Conservation (phyloP, 2,329 filamentous ascomycete species). For the Aspergillus eucalypticola region DNA sequence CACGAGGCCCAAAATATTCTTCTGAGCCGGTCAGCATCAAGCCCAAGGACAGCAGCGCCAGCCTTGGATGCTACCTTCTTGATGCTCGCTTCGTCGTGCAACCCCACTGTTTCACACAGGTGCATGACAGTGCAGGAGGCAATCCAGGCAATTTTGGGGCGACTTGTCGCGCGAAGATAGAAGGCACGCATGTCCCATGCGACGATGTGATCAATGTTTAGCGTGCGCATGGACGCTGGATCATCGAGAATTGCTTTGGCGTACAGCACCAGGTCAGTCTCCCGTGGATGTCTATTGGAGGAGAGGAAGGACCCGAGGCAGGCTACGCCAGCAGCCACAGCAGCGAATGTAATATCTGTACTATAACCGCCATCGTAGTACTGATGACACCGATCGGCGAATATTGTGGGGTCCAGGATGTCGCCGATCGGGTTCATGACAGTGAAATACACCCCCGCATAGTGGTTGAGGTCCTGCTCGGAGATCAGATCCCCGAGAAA, state of each 20-base stretch:
- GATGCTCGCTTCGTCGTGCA: constrained; percentile 33
- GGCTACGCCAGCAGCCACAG: constrained; percentile 32
- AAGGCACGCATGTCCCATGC: constrained; percentile 33
- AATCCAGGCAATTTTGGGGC: constrained; percentile 34
- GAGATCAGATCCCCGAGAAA: constrained; percentile 28
- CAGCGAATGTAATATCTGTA: constrained; percentile 27
- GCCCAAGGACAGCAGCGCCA: constrained; percentile 22
- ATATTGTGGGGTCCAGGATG: constrained; percentile 26
- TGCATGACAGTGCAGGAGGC: constrained; percentile 35
- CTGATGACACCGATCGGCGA: constrained; percentile 29
- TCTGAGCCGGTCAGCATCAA: constrained; percentile 34
- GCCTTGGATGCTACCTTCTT: constrained; percentile 28
- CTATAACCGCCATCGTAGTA: constrained; percentile 22
- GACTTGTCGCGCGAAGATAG: constrained; percentile 34
- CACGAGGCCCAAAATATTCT: constrained; percentile 38
- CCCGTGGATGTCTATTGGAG: constrained; percentile 23
- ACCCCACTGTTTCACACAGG: constrained; percentile 29
- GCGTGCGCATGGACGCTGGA: constrained; percentile 29
- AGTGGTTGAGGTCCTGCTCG: constrained; percentile 26
- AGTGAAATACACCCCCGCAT: constrained; percentile 27
- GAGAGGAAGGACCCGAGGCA: constrained; percentile 33
- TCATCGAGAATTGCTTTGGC: constrained; percentile 36
- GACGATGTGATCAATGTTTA: constrained; percentile 29
- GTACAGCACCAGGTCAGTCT: constrained; percentile 32
- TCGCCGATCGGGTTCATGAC: constrained; percentile 25